A percentile compares a stretch with the other conserved stretches of the same genome.
Evolutionary conservation across 2,329 filamentous ascomycete species (phyloP).

Genomic region (Neonectria hederae): DNA sequence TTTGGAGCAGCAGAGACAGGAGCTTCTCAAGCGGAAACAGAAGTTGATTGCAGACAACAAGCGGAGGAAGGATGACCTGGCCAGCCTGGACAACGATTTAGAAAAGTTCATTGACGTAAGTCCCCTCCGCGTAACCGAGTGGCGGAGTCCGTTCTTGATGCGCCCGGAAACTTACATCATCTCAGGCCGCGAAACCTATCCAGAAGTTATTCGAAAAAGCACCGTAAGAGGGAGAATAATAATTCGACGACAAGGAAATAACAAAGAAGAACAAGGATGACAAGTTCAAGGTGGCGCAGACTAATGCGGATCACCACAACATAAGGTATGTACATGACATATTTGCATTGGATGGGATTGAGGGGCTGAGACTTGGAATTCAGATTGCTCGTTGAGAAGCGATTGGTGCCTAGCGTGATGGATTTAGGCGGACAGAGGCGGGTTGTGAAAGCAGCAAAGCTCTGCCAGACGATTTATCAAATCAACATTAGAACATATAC

Average conservation of each 20-base stretch:
- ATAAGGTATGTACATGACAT: not conserved
- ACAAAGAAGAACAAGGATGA: not conserved
- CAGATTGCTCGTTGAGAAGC: not conserved
- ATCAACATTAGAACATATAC: slow-evolving; percentile 15
- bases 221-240: slow-evolving; percentile 45
- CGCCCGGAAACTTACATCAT: slow-evolving; percentile 29
- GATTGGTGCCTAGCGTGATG: not conserved
- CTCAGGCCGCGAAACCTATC: slow-evolving; percentile 85
- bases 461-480: not conserved
- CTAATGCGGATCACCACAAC: not conserved
- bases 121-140: slow-evolving; percentile 19
- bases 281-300: not conserved
- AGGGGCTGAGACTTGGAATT: not conserved
- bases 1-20: slow-evolving; percentile 84
- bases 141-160: not conserved
- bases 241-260: not conserved
- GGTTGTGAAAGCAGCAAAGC: not conserved
- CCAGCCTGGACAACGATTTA: slow-evolving; percentile 88
- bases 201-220: slow-evolving; percentile 86
- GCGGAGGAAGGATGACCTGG: slow-evolving; percentile 91
- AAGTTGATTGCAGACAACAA: slow-evolving; percentile 79
- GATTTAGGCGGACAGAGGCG: not conserved
- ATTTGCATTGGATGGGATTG: not conserved
- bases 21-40: slow-evolving; percentile 72
- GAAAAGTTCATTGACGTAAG: slow-evolving; percentile 92